These are phyloP conservation scores for Alternaria arbusti DNA, from an alignment of 2,329 filamentous ascomycete species.

Conservation along the genomic window DNA sequence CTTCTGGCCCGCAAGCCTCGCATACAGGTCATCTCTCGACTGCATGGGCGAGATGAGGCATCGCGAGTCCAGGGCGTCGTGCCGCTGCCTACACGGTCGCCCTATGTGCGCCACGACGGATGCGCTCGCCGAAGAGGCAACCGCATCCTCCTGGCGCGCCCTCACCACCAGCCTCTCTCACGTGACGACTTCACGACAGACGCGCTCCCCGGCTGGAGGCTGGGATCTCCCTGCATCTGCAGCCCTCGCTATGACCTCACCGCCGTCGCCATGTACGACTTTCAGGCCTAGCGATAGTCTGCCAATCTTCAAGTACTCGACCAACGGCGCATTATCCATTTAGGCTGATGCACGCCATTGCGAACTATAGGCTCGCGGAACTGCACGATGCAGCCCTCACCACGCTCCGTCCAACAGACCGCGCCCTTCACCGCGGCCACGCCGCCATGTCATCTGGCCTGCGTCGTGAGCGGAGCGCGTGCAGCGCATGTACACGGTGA, in stretches of 20 bases:
- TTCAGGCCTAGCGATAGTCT: slow-evolving; percentile 19
- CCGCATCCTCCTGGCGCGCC: not conserved
- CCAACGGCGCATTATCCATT: slow-evolving; percentile 38
- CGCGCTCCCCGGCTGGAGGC: slow-evolving; percentile 5
- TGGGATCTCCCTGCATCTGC: slow-evolving; percentile 19
- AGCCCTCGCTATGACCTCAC: slow-evolving; percentile 24
- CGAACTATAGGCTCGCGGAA: slow-evolving; percentile 25
- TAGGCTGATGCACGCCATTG: slow-evolving; percentile 33
- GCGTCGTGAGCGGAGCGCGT: slow-evolving; percentile 10
- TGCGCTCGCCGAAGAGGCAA: slow-evolving; percentile 6
- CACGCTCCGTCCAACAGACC: slow-evolving; percentile 13
- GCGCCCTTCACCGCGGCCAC: slow-evolving; percentile 6
- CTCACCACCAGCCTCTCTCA: slow-evolving; percentile 9
- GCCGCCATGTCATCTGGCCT: slow-evolving; percentile 10
- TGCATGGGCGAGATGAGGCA: slow-evolving; percentile 29
- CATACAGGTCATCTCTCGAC: slow-evolving; percentile 35
- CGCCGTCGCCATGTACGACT: slow-evolving; percentile 9
- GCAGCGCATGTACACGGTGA: slow-evolving; percentile 9
- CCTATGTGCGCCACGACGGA: slow-evolving; percentile 11
- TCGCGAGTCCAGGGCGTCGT: slow-evolving; percentile 2
- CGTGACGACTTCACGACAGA: slow-evolving; percentile 17
- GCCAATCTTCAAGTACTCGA: slow-evolving; percentile 33
- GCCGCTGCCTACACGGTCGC: not conserved
- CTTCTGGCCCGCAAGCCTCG: slow-evolving; percentile 34
- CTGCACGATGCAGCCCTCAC: slow-evolving; percentile 27